Base-by-base conservation (phyloP, 805 yeast genomes). In the Saccharomycopsis javanensis region DNA sequence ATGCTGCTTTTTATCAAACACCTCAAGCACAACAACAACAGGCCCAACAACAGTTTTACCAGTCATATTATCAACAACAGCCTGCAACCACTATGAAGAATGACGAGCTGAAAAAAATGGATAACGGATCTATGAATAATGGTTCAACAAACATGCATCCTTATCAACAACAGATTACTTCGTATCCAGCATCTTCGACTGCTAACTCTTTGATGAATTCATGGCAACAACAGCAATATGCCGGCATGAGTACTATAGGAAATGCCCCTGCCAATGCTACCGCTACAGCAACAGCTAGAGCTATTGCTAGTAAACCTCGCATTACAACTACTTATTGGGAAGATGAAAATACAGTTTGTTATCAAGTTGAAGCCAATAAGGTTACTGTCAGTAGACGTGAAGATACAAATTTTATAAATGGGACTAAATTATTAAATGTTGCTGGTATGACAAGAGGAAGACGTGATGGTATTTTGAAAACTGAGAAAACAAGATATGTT, bases 291-390 rank as follows among this genome's bases (percentile, higher is more conserved):
- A 28, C 28, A n/a, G 45, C 42, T n/a, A 52, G 54, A 15, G 48
- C 38, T 15, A 52, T 57, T 13, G 60, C 61, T 7, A 50, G 70
- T 25, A 75, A 77, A 66, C 83, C 84, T 54, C 71, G 79, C 60
- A 88, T 86, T 55, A 85, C 90, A 55, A 86, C 94, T 23, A 86
- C 94, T n/a, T 79, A 85, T 79, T 87, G 96, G 96, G 94, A 87
- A 66, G 95, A 87, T 67, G 95, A 87, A 66, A 83, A 85, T 63
- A 87, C 95, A 0, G 70, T 87, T 55, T 87, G 94, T 67, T 87
- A 86, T 72, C 94, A 86, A 69, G 92, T 87, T 31, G 94, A 86
- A 65, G 91, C 89, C 58, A 81, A 85, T 61, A 86, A 88, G 57
- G 86, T 86, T 50, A 77, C 85, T 16, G 96, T 87, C 20, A 90